Conservation (phyloP, 2,329 filamentous ascomycete genomes). For the Sporothrix dimorphospora region DNA sequence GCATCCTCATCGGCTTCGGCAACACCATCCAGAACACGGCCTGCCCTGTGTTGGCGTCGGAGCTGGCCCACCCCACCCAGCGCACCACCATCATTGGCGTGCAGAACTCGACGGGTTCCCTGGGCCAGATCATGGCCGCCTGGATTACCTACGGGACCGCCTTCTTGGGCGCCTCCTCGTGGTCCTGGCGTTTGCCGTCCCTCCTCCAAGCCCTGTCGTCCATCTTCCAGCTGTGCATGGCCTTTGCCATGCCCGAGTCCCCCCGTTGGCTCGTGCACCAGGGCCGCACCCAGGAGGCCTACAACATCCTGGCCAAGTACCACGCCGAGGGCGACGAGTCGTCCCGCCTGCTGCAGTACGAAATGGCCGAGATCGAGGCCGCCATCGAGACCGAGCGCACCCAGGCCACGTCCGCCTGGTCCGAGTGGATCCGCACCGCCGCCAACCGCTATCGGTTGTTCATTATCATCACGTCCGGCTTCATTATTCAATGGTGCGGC, state of each 20-base stretch:
- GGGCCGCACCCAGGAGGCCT: constrained; percentile 44
- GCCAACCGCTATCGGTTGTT: constrained; percentile 33
- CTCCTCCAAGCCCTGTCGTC: constrained; percentile 44
- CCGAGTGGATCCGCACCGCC: constrained; percentile 29
- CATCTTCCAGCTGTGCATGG: constrained; percentile 27
- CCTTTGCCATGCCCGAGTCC: constrained; percentile 30
- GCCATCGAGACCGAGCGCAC: constrained; percentile 44
- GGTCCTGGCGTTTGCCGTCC: constrained; percentile 47
- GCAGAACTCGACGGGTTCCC: constrained; percentile 82
- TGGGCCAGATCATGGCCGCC: constrained; percentile 72
- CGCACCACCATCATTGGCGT: constrained; percentile 74
- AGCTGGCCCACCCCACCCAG: constrained; percentile 77
- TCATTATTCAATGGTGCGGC: constrained; percentile 32
- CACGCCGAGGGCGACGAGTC: constrained; percentile 30
- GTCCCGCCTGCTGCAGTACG: constrained; percentile 28
- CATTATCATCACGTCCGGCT: constrained; percentile 30
- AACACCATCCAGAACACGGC: constrained; percentile 50
- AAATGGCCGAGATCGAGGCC: constrained; percentile 34
- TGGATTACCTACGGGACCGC: constrained; percentile 71
- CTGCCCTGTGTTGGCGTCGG: constrained; percentile 41
- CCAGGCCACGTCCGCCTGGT: constrained; percentile 21
- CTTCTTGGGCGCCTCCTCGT: constrained; percentile 37
- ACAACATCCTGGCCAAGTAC: constrained; percentile 39
- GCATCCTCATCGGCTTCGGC: constrained; percentile 69
- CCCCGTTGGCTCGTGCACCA: constrained; percentile 30